A percentile compares a stretch with the other conserved stretches of the same genome.
Evolutionary conservation across 164 flowering plant species (phyloP).

Genomic region (Aristolochia contorta): DNA sequence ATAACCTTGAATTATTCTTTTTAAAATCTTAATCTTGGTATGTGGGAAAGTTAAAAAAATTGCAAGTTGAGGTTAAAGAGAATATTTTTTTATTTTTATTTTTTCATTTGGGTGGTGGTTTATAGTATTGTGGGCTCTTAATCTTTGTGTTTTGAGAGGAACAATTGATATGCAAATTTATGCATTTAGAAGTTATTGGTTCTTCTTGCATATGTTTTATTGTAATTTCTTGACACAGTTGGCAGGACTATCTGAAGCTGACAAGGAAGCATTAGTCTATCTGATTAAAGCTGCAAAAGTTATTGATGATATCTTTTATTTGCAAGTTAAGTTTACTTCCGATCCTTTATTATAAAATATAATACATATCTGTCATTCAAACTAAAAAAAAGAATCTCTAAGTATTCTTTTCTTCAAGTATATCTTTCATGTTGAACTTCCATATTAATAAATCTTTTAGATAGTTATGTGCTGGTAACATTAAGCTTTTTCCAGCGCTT

Average conservation of each 20-base stretch:
- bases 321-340: slow-evolving; percentile 35
- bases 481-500: background rate
- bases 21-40: too few species aligned
- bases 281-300: slow-evolving; percentile 64
- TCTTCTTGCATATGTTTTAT: background rate
- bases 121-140: too few species aligned
- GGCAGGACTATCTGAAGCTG: slow-evolving; percentile 54
- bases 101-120: too few species aligned
- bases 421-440: background rate
- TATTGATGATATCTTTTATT: slow-evolving; percentile 69
- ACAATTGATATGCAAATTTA: too few species aligned
- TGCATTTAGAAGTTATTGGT: background rate
- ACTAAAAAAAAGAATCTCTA: background rate
- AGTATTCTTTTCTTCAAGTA: background rate
- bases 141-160: too few species aligned
- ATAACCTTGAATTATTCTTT: too few species aligned
- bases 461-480: background rate
- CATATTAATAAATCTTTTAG: background rate
- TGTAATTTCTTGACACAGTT: slow-evolving; percentile 31
- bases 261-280: slow-evolving; percentile 50
- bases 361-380: too few species aligned
- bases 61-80: too few species aligned
- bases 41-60: too few species aligned
- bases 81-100: too few species aligned
- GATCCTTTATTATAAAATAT: background rate